Evolutionary conservation across 2,329 filamentous ascomycete species (phyloP), one percentile per base, ranked within the genome.

Genomic region (Cladosporium sp.): DNA sequence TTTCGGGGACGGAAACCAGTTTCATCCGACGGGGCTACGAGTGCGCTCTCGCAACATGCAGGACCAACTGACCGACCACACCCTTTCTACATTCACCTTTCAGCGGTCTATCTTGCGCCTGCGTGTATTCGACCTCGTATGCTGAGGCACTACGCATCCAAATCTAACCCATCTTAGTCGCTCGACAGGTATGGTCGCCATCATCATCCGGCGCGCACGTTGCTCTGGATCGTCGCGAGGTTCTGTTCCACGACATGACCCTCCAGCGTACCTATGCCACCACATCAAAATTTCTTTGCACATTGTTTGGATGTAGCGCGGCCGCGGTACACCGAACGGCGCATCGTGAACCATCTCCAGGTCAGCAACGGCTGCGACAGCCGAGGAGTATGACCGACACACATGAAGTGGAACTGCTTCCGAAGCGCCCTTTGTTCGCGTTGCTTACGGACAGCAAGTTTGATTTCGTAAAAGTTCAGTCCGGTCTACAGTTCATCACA

Each of bases 231-330:
- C 12, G 42, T 32, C 22, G 25, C 36, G 9, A 20, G 13, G 50
- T 42, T 42, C 34, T 37, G 50, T 53, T 53, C 25, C 50, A 53
- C 50, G 50, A 34, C 50, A 53, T 42, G 37, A n/a, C 17, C 17
- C 25, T 15, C 15, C 20, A 25, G 47, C 34, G 47, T 15, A 50
- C 20, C 19, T 37, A 50, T 50, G 47, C 47, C 28, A 50, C 47
- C 47, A 37, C 25, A 32, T 50, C 12, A 9, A 12, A 37, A 17
- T 28, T 37, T 50, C 47, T 50, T 50, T 50, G 32, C 35, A 8
- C 34, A 22, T 19, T 48, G 28, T 35, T 19, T 36, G 47, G 47
- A 37, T 36, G 13, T 19, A 19, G 34, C 34, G 19, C 13, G 34
- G 34, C 3, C 32, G 34, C 34, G 25, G 7, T 7, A 13, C 34